A percentile compares a stretch with the other conserved stretches of the same genome.
Conservation (phyloP, 441 rosid genomes). For the Francoa sonchifolia region DNA sequence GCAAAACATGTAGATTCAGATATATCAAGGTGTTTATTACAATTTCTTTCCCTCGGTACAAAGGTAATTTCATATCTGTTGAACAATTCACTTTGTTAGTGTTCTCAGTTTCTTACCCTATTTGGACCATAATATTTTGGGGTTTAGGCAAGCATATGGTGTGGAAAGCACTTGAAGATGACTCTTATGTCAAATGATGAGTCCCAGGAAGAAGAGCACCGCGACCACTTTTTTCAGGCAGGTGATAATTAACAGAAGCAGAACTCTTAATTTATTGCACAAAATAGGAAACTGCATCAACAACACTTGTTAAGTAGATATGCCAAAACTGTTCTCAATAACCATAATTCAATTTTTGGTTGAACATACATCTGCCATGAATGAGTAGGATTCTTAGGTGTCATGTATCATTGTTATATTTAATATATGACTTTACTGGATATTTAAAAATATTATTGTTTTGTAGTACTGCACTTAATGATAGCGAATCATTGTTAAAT, state of each 20-base stretch:
- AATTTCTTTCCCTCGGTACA: conserved; percentile 42
- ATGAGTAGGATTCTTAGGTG: no score
- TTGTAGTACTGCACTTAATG: no score
- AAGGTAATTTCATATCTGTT: conserved; percentile 31
- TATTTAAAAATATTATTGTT: no score
- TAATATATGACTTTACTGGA: no score
- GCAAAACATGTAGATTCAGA: conserved; percentile 39
- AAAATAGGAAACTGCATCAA: no score
- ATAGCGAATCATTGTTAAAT: no score
- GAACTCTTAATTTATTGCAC: conserved; percentile 4
- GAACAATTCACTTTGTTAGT: neutral
- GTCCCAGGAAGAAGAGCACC: conserved; percentile 85
- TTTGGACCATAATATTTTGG: neutral
- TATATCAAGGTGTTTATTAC: conserved; percentile 24
- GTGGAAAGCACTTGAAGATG: conserved; percentile 81
- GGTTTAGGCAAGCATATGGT: conserved; percentile 59
- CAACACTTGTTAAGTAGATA: no score
- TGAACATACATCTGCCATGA: no score
- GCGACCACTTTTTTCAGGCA: conserved; percentile 55
- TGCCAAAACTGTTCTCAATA: neutral
- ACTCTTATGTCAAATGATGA: conserved; percentile 63
- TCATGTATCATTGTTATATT: no score
- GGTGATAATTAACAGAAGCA: neutral
- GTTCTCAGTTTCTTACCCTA: conserved; percentile 3
- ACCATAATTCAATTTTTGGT: neutral